A percentile compares a stretch with the other conserved stretches of the same genome.
Evolutionary conservation across 768 basidiomycete genomes (phyloP).

Genomic region (Xerocomellus intermedius): DNA sequence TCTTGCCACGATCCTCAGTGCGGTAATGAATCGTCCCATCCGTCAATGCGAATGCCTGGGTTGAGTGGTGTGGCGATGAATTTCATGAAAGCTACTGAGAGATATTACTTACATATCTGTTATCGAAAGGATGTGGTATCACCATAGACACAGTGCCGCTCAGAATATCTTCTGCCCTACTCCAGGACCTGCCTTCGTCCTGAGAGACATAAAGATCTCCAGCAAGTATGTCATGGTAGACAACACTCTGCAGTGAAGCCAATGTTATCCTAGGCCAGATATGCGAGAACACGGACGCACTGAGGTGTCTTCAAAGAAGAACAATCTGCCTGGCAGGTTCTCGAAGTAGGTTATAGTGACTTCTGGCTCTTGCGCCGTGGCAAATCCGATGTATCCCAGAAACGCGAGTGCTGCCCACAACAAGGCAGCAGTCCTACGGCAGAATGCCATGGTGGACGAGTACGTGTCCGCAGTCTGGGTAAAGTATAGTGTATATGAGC

Average conservation of each 20-base stretch:
- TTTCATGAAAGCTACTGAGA: not conserved
- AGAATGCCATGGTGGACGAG: slow-evolving; percentile 28
- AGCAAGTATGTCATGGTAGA: slow-evolving; percentile 75
- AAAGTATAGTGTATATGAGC: not conserved
- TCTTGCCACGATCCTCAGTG: slow-evolving; percentile 82
- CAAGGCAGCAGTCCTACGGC: slow-evolving; percentile 27
- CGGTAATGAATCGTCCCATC: slow-evolving; percentile 76
- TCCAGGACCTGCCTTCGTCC: slow-evolving; percentile 84
- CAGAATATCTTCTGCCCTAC: slow-evolving; percentile 47
- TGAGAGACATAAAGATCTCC: slow-evolving; percentile 74
- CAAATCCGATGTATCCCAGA: slow-evolving; percentile 19
- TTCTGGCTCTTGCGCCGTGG: slow-evolving; percentile 46
- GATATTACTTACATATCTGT: slow-evolving; percentile 54
- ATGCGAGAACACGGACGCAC: slow-evolving; percentile 48
- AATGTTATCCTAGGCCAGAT: not conserved
- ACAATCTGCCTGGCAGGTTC: slow-evolving; percentile 71
- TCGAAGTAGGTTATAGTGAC: slow-evolving; percentile 54
- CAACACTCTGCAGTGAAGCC: slow-evolving; percentile 46
- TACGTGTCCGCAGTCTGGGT: slow-evolving; percentile 18
- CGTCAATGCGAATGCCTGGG: slow-evolving; percentile 85
- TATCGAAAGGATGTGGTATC: slow-evolving; percentile 85
- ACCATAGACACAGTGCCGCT: slow-evolving; percentile 64
- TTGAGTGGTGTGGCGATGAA: not conserved
- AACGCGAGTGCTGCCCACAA: slow-evolving; percentile 27
- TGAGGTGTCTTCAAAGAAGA: slow-evolving; percentile 92